Evolutionary conservation across 139 green algal species (phyloP), one percentile per base, ranked within the genome.

Genomic region (Picochlorum sp.): DNA sequence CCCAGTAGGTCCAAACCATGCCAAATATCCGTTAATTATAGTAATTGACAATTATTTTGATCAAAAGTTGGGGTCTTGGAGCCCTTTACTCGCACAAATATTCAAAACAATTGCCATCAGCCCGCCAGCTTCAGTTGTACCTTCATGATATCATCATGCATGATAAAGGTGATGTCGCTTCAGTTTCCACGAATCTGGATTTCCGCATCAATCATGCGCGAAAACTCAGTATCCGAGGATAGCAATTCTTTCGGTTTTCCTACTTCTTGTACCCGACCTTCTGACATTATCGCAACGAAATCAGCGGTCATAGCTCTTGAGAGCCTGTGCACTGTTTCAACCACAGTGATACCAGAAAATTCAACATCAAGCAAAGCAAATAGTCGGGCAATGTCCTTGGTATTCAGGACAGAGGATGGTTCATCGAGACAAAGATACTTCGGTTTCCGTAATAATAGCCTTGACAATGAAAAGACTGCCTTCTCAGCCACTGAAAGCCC

Each of bases 301-400:
- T 54, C 47, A 54, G 47, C 47, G 7, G 47, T 54, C 47, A 26
- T 54, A 21, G 47, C 47, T 13, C 47, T 54, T 54, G 47, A 54
- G 18, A 54, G n/a, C 47, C 47, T 54, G 47, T 54, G 47, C 16
- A 54, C 47, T 9, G 47, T 54, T 21, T 54, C 47, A 54, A 54
- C 47, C n/a, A 54, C 47, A 54, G n/a, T 54, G 18, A 20, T 21
- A 21, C n/a, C 47, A 26, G 10, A 9, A 26, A 54, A 21, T 54
- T 54, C 47, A 8, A 26, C 47, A 54, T 54, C 47, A 21, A 54
- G 16, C n/a, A 54, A 54, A 54, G 47, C 47, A 54, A 54, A 54
- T 20, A 54, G n/a, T 20, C 47, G 47, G 10, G n/a, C 47, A 54
- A 54, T 54, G n/a, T 54, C 47, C 7, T 54, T 21, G 18, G 6